Evolutionary conservation across 2,329 filamentous ascomycete genomes (phyloP), one percentile per base, ranked within the genome.

Genomic region (Fonsecaea monophora): DNA sequence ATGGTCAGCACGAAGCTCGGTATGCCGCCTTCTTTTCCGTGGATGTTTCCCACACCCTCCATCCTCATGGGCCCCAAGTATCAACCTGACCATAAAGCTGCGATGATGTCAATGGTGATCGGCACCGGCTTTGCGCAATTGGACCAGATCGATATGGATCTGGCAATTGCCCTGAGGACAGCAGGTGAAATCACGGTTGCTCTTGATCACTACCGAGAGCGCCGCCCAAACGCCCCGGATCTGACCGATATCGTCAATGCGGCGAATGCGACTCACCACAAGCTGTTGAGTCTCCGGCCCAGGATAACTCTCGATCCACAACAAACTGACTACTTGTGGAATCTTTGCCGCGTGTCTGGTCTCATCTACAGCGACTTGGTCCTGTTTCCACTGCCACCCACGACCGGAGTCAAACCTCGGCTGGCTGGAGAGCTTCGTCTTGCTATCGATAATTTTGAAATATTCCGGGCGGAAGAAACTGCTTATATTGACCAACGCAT

Each of bases 311-410:
- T 40, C n/a, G 34, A 45, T 25, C 53, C 42, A 1, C 18, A 25
- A 13, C 53, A 9, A 9, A 8, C 35, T 15, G 53, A 57, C 5
- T 30, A 42, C 40, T 45, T 68, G 53, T 53, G 53, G 25, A 25
- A 58, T 30, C 45, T 68, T 4, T 68, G 66, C 53, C 62, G 53
- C 12, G 25, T 45, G 53, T 57, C 62, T 10, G 66, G 61, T 8
- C 62, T 68, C 37, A 68, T 68, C 45, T 68, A 68, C 53, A 65
- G 48, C 42, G 66, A 68, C 18, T 18, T 68, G 40, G 66, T 68
- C 3, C 8, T 68, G 18, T 65, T 62, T 53, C 58, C 62, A 3
- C 21, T 68, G 13, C 66, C 66, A 37, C 18, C 42, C 8, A 59
- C 53, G 13, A 58, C 53, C 18, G 53, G 18, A 21, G 54, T 48